phyloP scores from a whole-genome alignment of 306 rosid species.

The Trifolium fragiferum region DNA sequence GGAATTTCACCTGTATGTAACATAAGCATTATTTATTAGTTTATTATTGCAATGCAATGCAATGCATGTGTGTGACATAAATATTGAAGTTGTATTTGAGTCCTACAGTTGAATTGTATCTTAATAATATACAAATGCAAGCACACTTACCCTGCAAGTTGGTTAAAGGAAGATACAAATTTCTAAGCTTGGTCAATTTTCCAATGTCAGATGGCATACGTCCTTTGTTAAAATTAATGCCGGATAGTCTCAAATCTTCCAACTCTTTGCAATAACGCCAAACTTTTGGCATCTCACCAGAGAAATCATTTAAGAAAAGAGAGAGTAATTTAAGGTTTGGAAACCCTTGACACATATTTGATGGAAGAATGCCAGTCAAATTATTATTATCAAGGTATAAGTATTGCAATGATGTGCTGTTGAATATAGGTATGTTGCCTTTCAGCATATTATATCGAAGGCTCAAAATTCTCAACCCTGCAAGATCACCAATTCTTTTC shows the following conservation, averaged over 20 bases:
- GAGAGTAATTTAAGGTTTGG: not conserved
- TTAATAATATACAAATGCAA: too few relatives aligned
- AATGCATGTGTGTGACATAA: too few relatives aligned
- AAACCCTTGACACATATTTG: slow-evolving; percentile 21
- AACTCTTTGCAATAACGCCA: slow-evolving; percentile 35
- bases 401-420: not conserved
- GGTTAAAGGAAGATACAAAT: not conserved
- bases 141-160: too few relatives aligned
- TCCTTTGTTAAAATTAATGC: not conserved
- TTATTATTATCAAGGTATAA: not conserved
- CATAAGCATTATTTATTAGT: too few relatives aligned
- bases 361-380: slow-evolving; percentile 24
- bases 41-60: too few relatives aligned
- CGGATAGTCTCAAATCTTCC: not conserved
- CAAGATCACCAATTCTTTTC: slow-evolving; percentile 14
- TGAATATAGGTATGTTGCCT: slow-evolving; percentile 19
- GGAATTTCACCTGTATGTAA: slow-evolving; percentile 37
- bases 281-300: slow-evolving; percentile 17
- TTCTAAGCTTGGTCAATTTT: slow-evolving; percentile 21
- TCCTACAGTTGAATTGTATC: too few relatives aligned
- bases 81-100: too few relatives aligned
- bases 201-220: slow-evolving; percentile 7
- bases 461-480: not conserved
- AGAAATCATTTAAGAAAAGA: not conserved
- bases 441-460: not conserved